Conservation (phyloP, 306 rosid species). For the Fragaria ananassa region DNA sequence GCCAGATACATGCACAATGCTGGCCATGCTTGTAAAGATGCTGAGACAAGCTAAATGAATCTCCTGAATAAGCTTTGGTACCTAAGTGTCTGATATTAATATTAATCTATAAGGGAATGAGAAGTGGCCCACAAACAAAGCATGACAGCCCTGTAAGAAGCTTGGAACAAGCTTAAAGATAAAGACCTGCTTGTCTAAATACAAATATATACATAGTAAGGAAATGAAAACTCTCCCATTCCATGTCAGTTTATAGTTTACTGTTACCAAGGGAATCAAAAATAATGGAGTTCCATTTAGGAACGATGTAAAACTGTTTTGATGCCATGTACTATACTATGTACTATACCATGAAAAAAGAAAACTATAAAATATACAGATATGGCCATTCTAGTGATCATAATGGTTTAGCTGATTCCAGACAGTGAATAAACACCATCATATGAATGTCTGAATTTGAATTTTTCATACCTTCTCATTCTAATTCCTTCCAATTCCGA, state of each 20-base stretch:
- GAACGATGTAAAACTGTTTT: not conserved
- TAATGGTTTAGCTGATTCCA: not conserved
- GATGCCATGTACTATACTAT: not conserved
- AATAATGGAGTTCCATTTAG: not conserved
- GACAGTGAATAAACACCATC: not conserved
- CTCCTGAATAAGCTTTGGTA: not conserved
- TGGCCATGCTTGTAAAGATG: not conserved
- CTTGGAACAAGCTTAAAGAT: not conserved
- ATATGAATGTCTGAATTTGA: not conserved
- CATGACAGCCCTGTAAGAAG: not conserved
- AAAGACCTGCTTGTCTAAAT: not conserved
- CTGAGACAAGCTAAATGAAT: not conserved
- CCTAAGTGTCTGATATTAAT: not conserved
- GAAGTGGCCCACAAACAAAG: not conserved
- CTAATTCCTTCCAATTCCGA: not conserved
- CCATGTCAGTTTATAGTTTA: not conserved
- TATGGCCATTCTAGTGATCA: not conserved
- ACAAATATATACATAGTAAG: not conserved
- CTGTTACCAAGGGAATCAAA: not conserved
- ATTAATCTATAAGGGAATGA: not conserved
- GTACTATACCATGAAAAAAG: not conserved
- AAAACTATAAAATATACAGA: not conserved
- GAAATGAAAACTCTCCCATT: not conserved
- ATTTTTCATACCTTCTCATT: not conserved
- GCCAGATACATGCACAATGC: not conserved